Evolutionary conservation across 2,329 filamentous ascomycete genomes (phyloP).

Genomic region (Penicillium sp.): DNA sequence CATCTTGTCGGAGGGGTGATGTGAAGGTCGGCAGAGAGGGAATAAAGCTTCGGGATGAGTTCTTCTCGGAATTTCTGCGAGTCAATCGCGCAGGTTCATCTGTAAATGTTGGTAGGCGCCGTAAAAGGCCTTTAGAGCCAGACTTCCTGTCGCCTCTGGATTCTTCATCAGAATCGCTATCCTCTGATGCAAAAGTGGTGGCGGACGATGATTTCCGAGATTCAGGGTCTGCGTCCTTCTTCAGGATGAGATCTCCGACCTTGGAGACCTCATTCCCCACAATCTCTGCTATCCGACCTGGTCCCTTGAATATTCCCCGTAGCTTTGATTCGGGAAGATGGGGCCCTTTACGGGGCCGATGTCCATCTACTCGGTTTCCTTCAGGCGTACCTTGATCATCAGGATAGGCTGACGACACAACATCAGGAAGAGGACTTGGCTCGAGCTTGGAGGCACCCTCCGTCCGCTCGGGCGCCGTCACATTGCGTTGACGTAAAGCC

Average conservation of each 20-base stretch:
- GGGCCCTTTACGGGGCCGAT: conserved; percentile 28
- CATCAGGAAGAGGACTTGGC: conserved; percentile 29
- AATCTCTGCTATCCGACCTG: conserved; percentile 67
- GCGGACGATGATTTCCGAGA: conserved; percentile 45
- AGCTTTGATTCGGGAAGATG: conserved; percentile 56
- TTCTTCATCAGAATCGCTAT: conserved; percentile 49
- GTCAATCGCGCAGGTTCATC: conserved; percentile 35
- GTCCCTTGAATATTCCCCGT: conserved; percentile 72
- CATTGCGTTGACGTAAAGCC: conserved; percentile 14
- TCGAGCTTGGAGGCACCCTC: conserved; percentile 25
- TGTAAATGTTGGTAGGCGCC: conserved; percentile 35
- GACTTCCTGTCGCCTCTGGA: conserved; percentile 33
- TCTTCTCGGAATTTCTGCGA: conserved; percentile 35
- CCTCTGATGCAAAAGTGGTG: conserved; percentile 47
- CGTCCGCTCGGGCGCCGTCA: conserved; percentile 13
- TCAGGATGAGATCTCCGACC: conserved; percentile 60
- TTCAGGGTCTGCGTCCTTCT: conserved; percentile 51
- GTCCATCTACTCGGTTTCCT: conserved; percentile 25
- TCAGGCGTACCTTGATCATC: conserved; percentile 23
- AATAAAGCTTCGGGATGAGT: conserved; percentile 40
- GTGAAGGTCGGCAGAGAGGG: conserved; percentile 53
- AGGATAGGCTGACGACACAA: conserved; percentile 22
- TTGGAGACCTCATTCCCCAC: conserved; percentile 64
- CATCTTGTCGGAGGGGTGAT: conserved; percentile 46
- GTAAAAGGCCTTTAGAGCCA: conserved; percentile 28